A percentile compares a stretch with the other conserved stretches of the same genome.
phyloP scores from a whole-genome alignment of 331 rosid species.

The Quercus phellos region DNA sequence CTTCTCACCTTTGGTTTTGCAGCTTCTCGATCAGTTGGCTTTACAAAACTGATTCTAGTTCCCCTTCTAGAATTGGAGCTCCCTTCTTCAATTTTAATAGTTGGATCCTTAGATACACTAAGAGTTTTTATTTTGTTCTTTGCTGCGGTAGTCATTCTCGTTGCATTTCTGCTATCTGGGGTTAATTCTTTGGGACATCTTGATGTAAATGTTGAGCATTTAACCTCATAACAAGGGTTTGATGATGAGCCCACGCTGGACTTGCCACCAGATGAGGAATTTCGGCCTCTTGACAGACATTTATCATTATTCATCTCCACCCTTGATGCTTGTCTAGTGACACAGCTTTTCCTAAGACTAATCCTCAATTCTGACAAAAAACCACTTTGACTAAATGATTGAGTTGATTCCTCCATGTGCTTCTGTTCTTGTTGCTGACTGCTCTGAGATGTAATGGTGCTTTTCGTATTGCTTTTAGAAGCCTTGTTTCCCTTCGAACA shows the following conservation, averaged over 20 bases:
- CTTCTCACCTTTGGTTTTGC: conserved; percentile 55
- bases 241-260: conserved; percentile 75
- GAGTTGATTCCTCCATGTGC: conserved; percentile 34
- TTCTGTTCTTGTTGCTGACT: conserved; percentile 32
- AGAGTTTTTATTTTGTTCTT: conserved; percentile 28
- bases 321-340: conserved; percentile 34
- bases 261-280: conserved; percentile 62
- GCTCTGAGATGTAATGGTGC: conserved; percentile 45
- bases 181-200: conserved; percentile 25
- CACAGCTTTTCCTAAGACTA: conserved; percentile 45
- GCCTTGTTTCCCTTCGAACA: no score
- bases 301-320: conserved; percentile 29
- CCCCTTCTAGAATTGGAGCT: conserved; percentile 26
- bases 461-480: conserved; percentile 31
- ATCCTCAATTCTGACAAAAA: conserved; percentile 37
- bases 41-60: conserved; percentile 16
- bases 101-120: conserved; percentile 26
- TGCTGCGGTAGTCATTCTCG: conserved; percentile 26
- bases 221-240: conserved; percentile 37
- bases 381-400: conserved; percentile 28
- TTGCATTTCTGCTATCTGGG: conserved; percentile 27
- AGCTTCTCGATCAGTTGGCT: conserved; percentile 33
- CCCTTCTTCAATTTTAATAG: conserved; percentile 19
- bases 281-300: conserved; percentile 39
- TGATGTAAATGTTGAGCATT: conserved; percentile 25